These are phyloP conservation scores for Dictyostelium purpureum DNA, from an alignment of 78 protist genomes.

Conservation along the genomic window DNA sequence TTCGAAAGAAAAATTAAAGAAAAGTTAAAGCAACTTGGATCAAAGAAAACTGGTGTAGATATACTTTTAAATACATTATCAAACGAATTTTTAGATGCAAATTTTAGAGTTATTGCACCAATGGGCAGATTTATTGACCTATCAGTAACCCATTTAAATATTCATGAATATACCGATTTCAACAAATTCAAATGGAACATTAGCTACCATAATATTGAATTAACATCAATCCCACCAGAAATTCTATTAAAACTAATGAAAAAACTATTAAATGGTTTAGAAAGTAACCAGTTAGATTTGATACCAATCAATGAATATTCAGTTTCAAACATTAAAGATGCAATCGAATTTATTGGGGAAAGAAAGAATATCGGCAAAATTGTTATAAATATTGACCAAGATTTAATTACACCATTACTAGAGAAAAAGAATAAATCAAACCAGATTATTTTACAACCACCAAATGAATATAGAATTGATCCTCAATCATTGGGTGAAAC, in stretches of 20 bases:
- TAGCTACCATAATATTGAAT: not conserved
- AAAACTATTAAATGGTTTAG: conserved; percentile 4
- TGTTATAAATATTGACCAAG: not conserved
- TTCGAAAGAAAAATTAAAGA: not conserved
- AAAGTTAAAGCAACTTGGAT: not conserved
- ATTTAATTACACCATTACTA: not conserved
- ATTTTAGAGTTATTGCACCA: conserved; percentile 5
- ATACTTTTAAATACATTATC: conserved; percentile 57
- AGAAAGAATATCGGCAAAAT: conserved; percentile 45
- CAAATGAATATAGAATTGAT: not conserved
- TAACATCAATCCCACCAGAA: not conserved
- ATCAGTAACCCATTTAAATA: conserved; percentile 20
- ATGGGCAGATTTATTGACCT: conserved; percentile 65
- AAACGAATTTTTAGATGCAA: conserved; percentile 29
- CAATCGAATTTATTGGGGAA: conserved; percentile 34
- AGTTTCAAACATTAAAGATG: conserved; percentile 11
- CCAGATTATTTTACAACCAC: not conserved
- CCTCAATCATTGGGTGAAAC: not conserved
- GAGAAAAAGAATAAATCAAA: not conserved
- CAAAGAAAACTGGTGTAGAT: conserved; percentile 68
- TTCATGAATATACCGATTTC: conserved; percentile 5
- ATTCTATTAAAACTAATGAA: not conserved
- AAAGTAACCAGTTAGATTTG: not conserved
- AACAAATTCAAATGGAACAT: not conserved
- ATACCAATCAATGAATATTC: conserved; percentile 28